phyloP scores from a whole-genome alignment of 768 basidiomycete genomes.

The Mycena haematopus region DNA sequence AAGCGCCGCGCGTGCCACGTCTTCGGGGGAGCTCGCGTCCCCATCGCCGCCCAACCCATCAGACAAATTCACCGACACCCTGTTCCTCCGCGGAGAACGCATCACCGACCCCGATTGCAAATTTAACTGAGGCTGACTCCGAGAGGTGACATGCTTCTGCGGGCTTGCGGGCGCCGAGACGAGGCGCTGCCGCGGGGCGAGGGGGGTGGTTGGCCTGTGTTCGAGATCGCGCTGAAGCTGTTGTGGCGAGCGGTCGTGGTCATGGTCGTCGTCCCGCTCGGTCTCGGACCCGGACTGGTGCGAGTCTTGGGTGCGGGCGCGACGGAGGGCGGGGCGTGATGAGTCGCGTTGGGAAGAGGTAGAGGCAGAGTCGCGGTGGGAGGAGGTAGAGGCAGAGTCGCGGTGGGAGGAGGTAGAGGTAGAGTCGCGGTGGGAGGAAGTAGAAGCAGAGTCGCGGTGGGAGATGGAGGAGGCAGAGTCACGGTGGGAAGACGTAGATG shows the following conservation, averaged over 20 bases:
- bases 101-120: background rate
- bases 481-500: conserved; percentile 25
- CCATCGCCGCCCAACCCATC: conserved; percentile 8
- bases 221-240: conserved; percentile 23
- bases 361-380: conserved; percentile 28
- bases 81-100: conserved; percentile 34
- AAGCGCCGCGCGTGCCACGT: conserved; percentile 63
- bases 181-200: conserved; percentile 45
- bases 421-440: conserved; percentile 19
- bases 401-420: conserved; percentile 27
- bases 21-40: conserved; percentile 33
- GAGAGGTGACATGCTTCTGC: conserved; percentile 35
- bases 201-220: conserved; percentile 30
- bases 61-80: conserved; percentile 19
- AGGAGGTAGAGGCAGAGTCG: conserved; percentile 21
- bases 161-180: conserved; percentile 55
- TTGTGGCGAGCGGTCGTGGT: background rate
- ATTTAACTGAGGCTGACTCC: no score
- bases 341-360: conserved; percentile 19
- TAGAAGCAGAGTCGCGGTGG: conserved; percentile 25
- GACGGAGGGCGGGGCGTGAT: conserved; percentile 43
- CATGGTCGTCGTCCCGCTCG: conserved; percentile 61
- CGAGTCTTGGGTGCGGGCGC: conserved; percentile 41
- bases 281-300: conserved; percentile 80
- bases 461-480: conserved; percentile 26